Base-by-base conservation (phyloP, 176 grass and related monocot genomes). In the Carex kokanica region DNA sequence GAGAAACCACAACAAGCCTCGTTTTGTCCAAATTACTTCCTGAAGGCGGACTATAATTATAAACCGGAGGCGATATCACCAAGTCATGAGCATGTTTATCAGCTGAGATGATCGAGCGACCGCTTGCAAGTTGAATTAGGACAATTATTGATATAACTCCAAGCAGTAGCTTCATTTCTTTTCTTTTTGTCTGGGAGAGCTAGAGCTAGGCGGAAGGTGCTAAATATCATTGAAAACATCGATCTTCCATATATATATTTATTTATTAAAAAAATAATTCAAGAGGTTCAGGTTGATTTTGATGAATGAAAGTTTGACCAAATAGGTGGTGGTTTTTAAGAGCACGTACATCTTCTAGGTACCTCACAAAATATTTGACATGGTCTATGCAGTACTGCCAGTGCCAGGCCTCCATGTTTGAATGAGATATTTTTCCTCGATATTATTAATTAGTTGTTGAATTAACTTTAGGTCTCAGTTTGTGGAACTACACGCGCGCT, bases 91-190 rank as follows among this genome's bases (percentile, higher is more conserved):
- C 1, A 61, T 8, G 10, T 21, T 61, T 21, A 23, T 8, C n/a
- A n/a, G n/a, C 59, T 45, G 18, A 45, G 16, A 71, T 71, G 2
- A 20, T 31, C 2, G 27, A 18, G 9, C 11, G 29, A 61, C 15
- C 47, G 3, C 0, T 34, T 60, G 54, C 78, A 20, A 80, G 34
- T 38, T 80, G 25, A 18, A 62, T 61, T 20, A 80, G 78, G 9
- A 15, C 12, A 59, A 80, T 80, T 2, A 80, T n/a, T 32, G 55
- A 80, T 41, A 59, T 16, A 80, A 80, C 52, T 60, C 16, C 27
- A 61, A 80, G 9, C 5, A 80, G 20, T 59, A 59, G 78, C 78
- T 80, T 80, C 52, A 80, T 38, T 27, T 34, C 23, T 20, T 23
- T 23, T 18, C 9, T 3, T 24, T 24, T 18, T 43, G 41, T 61